Evolutionary conservation across 2,329 filamentous ascomycete species (phyloP).

Genomic region (Diaporthe humulicola): DNA sequence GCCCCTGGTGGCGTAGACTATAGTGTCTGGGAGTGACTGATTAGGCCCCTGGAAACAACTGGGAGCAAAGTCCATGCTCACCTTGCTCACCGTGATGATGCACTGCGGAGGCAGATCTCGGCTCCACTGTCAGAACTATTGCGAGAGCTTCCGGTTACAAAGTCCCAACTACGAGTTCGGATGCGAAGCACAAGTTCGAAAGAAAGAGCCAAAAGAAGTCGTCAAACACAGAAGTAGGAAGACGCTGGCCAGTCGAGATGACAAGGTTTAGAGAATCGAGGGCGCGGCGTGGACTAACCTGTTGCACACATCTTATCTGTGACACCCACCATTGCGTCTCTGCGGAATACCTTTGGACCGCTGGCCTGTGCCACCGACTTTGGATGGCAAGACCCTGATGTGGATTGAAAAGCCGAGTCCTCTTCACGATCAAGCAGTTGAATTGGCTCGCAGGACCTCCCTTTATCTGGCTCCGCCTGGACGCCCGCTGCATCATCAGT

Average conservation of each 20-base stretch:
- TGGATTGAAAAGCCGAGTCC: not conserved
- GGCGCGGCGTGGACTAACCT: slow-evolving; percentile 57
- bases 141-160: slow-evolving; percentile 44
- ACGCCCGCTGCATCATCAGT: slow-evolving; percentile 13
- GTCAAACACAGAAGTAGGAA: not conserved
- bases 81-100: slow-evolving; percentile 80
- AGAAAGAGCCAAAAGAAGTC: not conserved
- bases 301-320: slow-evolving; percentile 77
- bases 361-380: slow-evolving; percentile 45
- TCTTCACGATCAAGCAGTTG: slow-evolving; percentile 36
- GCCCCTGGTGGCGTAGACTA: slow-evolving; percentile 75
- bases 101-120: slow-evolving; percentile 71
- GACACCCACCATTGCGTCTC: slow-evolving; percentile 72
- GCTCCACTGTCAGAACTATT: slow-evolving; percentile 73
- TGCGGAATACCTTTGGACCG: slow-evolving; percentile 51
- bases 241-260: too few relatives aligned
- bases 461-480: slow-evolving; percentile 39
- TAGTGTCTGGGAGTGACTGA: slow-evolving; percentile 65
- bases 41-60: not conserved
- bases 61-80: slow-evolving; percentile 48
- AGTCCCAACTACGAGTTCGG: slow-evolving; percentile 30
- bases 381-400: not conserved
- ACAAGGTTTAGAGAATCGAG: not conserved
- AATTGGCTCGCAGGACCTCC: slow-evolving; percentile 53
- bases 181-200: not conserved